A percentile compares a stretch with the other conserved stretches of the same genome.
phyloP scores from a whole-genome alignment of 2,329 filamentous ascomycete species.

The Hyphodiscus sp. region DNA sequence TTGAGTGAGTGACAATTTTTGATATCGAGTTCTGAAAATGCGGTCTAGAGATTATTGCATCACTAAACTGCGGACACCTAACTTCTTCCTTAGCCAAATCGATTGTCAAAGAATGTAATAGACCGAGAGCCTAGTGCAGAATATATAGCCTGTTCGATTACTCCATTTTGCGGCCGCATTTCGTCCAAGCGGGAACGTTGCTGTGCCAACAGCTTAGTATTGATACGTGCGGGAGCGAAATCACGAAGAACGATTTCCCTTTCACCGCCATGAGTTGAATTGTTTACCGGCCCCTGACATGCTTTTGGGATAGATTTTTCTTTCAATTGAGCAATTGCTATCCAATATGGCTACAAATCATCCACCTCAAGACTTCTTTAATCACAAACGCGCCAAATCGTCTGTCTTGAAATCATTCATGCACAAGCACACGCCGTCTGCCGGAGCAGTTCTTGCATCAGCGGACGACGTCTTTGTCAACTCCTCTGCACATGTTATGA shows the following conservation, averaged over 20 bases:
- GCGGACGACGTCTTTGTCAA: constrained; percentile 16
- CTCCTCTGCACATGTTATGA: constrained; percentile 16
- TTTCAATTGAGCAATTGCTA: constrained; percentile 9
- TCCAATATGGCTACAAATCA: constrained; percentile 26
- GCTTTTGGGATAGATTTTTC: constrained; percentile 8
- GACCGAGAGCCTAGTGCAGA: no score
- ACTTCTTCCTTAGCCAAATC: no score
- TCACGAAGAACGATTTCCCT: background rate
- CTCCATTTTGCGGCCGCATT: no score
- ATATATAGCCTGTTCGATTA: no score
- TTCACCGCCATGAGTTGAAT: background rate
- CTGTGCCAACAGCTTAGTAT: background rate
- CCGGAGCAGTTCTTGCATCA: constrained; percentile 20
- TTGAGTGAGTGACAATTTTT: background rate
- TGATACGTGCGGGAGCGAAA: no score
- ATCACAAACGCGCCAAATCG: constrained; percentile 29
- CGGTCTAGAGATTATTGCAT: background rate
- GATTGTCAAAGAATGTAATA: no score
- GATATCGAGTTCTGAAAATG: background rate
- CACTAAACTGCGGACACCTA: no score
- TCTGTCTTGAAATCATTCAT: constrained; percentile 30
- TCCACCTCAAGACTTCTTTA: constrained; percentile 18
- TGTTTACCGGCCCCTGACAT: constrained; percentile 2
- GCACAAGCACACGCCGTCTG: constrained; percentile 28
- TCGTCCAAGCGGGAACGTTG: background rate